A percentile compares a stretch with the other conserved stretches of the same genome.
phyloP scores from a whole-genome alignment of 345 rosid species.

The Leavenworthia alabamica region DNA sequence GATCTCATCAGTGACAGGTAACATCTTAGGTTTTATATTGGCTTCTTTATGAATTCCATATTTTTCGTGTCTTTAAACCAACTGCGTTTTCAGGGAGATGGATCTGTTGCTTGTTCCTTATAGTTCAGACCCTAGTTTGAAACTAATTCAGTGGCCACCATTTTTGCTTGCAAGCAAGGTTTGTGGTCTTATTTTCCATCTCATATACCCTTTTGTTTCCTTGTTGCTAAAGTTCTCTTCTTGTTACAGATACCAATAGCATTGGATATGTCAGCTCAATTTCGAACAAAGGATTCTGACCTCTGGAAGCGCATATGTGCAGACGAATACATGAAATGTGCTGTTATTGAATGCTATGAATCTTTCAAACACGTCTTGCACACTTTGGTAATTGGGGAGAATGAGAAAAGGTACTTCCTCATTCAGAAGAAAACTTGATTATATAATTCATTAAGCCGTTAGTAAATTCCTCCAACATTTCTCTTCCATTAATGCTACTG shows the following conservation, averaged over 20 bases:
- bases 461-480: neutral
- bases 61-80: constrained; percentile 26
- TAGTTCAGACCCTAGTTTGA: constrained; percentile 83
- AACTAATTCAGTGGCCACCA: constrained; percentile 97
- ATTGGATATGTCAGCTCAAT: constrained; percentile 90
- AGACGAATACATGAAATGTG: constrained; percentile 97
- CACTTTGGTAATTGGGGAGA: constrained; percentile 78
- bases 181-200: constrained; percentile 20
- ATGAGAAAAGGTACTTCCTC: constrained; percentile 72
- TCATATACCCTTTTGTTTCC: neutral
- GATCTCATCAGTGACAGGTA: constrained; percentile 95
- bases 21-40: constrained; percentile 28
- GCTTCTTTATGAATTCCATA: neutral
- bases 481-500: neutral
- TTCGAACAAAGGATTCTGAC: constrained; percentile 68
- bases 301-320: constrained; percentile 95
- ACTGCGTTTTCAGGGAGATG: constrained; percentile 70
- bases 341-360: constrained; percentile 94
- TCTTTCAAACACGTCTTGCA: constrained; percentile 77
- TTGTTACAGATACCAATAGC: constrained; percentile 81
- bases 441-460: neutral
- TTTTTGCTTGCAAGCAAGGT: constrained; percentile 99
- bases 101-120: constrained; percentile 92
- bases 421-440: neutral
- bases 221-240: constrained; percentile 10